phyloP scores from a whole-genome alignment of 1,284 basidiomycete species.

The Fomitopsis palustris region DNA sequence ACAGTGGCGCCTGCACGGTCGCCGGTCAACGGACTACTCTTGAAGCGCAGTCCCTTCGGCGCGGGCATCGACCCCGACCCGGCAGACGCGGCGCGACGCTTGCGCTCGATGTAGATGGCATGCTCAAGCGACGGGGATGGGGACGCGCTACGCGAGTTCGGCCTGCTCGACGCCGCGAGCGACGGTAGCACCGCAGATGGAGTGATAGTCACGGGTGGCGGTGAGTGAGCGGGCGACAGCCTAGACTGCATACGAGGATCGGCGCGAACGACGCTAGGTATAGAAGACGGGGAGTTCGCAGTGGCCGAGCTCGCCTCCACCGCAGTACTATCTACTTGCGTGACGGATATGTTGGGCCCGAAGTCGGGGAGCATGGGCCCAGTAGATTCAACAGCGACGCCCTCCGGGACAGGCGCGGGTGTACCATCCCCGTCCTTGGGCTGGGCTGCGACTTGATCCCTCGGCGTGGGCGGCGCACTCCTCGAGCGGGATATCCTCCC shows the following conservation, averaged over 20 bases:
- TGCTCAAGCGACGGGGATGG: conserved; percentile 55
- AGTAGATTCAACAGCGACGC: neutral
- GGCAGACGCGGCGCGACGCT: conserved; percentile 33
- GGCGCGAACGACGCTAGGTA: conserved; percentile 13
- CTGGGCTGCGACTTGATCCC: conserved; percentile 20
- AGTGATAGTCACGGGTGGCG: neutral
- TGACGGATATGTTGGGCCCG: neutral
- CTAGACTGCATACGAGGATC: neutral
- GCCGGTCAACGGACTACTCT: conserved; percentile 60
- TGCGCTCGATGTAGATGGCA: conserved; percentile 57
- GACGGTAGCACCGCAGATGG: conserved; percentile 10
- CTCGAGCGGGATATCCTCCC: conserved; percentile 36
- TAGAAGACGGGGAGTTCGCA: conserved; percentile 1
- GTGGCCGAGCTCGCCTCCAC: neutral
- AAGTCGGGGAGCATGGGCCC: neutral
- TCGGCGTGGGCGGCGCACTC: conserved; percentile 55
- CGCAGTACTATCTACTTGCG: conserved; percentile 9
- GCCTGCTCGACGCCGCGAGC: conserved; percentile 13
- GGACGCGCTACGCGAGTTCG: conserved; percentile 34
- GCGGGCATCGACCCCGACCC: conserved; percentile 20
- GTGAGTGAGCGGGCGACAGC: neutral
- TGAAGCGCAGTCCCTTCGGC: conserved; percentile 58
- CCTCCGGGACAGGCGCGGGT: conserved; percentile 10
- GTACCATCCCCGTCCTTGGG: conserved; percentile 9
- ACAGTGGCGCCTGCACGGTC: conserved; percentile 38